Evolutionary conservation across 371 early-diverging fungal species (phyloP).

Genomic region (Mucor piriformis): DNA sequence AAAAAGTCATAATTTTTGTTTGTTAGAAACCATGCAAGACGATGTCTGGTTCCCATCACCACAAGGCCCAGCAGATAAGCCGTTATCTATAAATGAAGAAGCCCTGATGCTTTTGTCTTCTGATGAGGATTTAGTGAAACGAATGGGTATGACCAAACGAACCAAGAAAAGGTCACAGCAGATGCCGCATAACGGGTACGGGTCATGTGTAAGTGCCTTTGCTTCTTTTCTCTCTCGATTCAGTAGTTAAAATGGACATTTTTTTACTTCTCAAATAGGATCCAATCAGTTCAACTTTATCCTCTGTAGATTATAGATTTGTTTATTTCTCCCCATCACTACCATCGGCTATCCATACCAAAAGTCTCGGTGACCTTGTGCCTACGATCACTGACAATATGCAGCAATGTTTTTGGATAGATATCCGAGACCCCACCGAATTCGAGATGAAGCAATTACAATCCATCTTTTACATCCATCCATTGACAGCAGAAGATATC

Average conservation of each 20-base stretch:
- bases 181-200: not conserved
- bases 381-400: constrained; percentile 18
- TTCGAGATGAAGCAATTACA: constrained; percentile 63
- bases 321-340: constrained; percentile 2
- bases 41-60: constrained; percentile 11
- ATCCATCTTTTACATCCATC: constrained; percentile 74
- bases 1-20: not conserved
- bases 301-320: constrained; percentile 2
- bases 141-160: not conserved
- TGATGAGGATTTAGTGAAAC: not conserved
- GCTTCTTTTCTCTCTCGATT: not conserved
- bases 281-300: not conserved
- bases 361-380: constrained; percentile 12
- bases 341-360: constrained; percentile 14
- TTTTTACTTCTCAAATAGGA: no score
- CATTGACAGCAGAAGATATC: constrained; percentile 91
- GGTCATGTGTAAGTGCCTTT: not conserved
- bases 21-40: constrained; percentile 3
- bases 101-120: not conserved
- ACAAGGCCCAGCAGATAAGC: not conserved
- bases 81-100: not conserved
- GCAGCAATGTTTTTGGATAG: constrained; percentile 74
- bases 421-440: constrained; percentile 73
- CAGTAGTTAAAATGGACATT: no score
- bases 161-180: not conserved